Percentiles rank a stretch among this genome's conserved stretches.
Conservation (phyloP, 2,329 filamentous ascomycete genomes). For the Penicillium sp. region DNA sequence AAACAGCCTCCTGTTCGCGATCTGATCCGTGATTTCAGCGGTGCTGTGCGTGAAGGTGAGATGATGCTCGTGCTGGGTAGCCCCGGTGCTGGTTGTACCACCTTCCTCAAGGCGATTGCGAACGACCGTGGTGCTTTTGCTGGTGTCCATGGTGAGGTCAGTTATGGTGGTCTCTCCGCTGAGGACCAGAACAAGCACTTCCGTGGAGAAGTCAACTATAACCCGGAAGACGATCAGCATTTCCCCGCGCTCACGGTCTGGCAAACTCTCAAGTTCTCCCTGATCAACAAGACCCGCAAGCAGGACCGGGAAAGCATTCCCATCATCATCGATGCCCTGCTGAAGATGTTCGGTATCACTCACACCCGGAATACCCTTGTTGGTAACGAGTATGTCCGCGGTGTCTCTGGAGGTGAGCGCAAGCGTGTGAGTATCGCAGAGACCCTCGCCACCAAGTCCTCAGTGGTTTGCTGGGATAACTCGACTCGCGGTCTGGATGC, state of each 20-base stretch:
- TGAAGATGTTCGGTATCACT: conserved; percentile 75
- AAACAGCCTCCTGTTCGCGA: conserved; percentile 51
- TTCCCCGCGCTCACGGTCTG: conserved; percentile 72
- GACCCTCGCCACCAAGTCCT: conserved; percentile 69
- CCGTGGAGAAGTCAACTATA: conserved; percentile 75
- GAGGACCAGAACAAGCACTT: conserved; percentile 66
- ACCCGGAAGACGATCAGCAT: conserved; percentile 73
- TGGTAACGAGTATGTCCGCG: conserved; percentile 69
- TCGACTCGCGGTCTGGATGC: conserved; percentile 76
- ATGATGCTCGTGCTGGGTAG: conserved; percentile 72
- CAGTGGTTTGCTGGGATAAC: conserved; percentile 77
- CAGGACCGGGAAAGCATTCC: conserved; percentile 62
- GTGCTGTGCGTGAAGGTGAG: conserved; percentile 65
- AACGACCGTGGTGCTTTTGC: conserved; percentile 68
- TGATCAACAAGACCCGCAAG: conserved; percentile 73
- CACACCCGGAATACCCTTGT: conserved; percentile 74
- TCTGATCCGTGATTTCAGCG: conserved; percentile 66
- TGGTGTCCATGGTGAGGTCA: conserved; percentile 65
- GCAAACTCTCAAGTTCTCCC: conserved; percentile 72
- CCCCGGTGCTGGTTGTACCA: conserved; percentile 72
- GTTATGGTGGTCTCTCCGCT: conserved; percentile 69
- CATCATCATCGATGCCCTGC: conserved; percentile 65
- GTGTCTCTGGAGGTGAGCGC: conserved; percentile 75
- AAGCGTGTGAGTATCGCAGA: conserved; percentile 80
- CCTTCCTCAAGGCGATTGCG: conserved; percentile 71